Conservation (phyloP, 306 rosid species). For the Gastrolobium bilobum region DNA sequence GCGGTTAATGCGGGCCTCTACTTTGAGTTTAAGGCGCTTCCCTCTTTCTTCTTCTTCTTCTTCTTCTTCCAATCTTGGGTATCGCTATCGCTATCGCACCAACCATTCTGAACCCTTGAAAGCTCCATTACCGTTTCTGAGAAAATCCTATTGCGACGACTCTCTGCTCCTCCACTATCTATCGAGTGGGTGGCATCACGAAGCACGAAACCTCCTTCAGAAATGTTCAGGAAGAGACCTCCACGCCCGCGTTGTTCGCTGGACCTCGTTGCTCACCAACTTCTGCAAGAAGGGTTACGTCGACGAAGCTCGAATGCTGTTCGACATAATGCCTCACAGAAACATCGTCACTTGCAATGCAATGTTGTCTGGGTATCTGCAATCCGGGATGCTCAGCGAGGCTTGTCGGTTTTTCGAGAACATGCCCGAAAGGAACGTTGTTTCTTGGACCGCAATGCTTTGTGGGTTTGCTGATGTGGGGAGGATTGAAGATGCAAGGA, state of each 20-base stretch:
- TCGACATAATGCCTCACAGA: slow-evolving; percentile 71
- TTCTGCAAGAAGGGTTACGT: slow-evolving; percentile 54
- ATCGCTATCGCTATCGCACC: background rate
- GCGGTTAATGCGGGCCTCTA: slow-evolving; percentile 54
- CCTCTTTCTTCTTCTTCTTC: background rate
- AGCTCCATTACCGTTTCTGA: slow-evolving; percentile 33
- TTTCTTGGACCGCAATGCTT: slow-evolving; percentile 82
- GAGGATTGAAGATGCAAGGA: slow-evolving; percentile 63
- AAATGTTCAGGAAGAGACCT: slow-evolving; percentile 45
- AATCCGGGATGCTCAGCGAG: slow-evolving; percentile 60
- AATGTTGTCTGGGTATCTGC: slow-evolving; percentile 70
- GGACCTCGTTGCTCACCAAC: slow-evolving; percentile 68
- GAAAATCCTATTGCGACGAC: slow-evolving; percentile 46
- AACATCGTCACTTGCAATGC: slow-evolving; percentile 70
- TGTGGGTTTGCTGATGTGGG: slow-evolving; percentile 59
- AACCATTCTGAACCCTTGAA: slow-evolving; percentile 29
- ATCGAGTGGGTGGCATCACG: slow-evolving; percentile 43
- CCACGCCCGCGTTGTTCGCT: slow-evolving; percentile 56
- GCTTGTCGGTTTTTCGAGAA: slow-evolving; percentile 58
- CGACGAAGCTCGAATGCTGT: slow-evolving; percentile 64
- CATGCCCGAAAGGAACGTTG: slow-evolving; percentile 76
- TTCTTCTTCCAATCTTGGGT: background rate
- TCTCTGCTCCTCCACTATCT: slow-evolving; percentile 60
- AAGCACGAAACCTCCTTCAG: slow-evolving; percentile 65
- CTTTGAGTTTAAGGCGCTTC: slow-evolving; percentile 35